phyloP scores from a whole-genome alignment of 179 eudicot species.

The Gypsophila paniculata region DNA sequence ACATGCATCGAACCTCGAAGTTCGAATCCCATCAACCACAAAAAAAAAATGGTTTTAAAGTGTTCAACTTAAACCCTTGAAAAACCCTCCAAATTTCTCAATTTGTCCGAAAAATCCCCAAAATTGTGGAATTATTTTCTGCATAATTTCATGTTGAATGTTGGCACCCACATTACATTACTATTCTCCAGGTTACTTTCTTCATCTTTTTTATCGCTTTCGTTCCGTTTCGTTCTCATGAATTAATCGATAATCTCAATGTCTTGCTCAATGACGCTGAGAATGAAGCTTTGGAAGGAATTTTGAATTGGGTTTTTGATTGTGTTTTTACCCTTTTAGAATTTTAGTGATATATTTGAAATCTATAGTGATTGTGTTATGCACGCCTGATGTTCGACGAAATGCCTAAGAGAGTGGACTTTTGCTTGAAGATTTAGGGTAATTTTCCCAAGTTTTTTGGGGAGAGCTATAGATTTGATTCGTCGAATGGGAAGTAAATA shows the following conservation, averaged over 20 bases:
- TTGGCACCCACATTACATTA: too few species aligned
- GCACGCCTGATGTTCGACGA: constrained; percentile 20
- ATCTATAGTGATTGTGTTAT: not conserved
- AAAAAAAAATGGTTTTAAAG: too few species aligned
- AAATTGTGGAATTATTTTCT: not conserved
- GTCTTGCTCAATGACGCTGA: not conserved
- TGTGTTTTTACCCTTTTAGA: not conserved
- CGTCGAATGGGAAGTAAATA: not conserved
- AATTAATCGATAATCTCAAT: not conserved
- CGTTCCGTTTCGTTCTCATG: not conserved
- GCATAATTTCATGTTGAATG: not conserved
- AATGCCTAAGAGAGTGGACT: constrained; percentile 15
- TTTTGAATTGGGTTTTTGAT: not conserved
- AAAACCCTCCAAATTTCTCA: constrained; percentile 6
- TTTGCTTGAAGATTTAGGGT: not conserved
- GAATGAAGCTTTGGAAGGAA: not conserved
- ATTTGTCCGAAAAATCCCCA: not conserved
- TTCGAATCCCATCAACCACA: too few species aligned
- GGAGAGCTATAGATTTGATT: not conserved
- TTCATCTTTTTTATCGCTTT: not conserved
- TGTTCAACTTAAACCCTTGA: constrained; percentile 11
- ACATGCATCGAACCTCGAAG: too few species aligned
- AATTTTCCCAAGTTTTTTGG: not conserved
- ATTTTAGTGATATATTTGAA: not conserved
- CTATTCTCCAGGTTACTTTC: constrained; percentile 4